Evolutionary conservation across 257 asterid species (phyloP).

Genomic region (Primulina eburnea): DNA sequence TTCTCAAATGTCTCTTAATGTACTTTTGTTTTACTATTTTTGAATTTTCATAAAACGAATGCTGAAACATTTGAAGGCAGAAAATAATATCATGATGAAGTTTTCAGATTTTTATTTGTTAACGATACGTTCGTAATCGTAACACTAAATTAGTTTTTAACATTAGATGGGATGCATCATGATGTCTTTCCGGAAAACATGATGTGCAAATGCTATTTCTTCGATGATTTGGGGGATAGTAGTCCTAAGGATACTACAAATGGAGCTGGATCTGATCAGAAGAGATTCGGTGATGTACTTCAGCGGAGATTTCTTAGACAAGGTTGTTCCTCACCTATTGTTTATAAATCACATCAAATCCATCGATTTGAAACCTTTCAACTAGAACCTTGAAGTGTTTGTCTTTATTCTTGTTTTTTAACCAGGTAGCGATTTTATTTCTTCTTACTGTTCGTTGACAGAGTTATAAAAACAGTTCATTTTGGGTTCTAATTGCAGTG

Average conservation of each 20-base stretch:
- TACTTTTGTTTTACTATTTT: neutral
- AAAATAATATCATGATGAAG: neutral
- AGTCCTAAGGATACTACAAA: slow-evolving; percentile 32
- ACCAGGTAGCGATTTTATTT: slow-evolving; percentile 10
- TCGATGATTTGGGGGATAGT: slow-evolving; percentile 59
- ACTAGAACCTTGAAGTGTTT: slow-evolving; percentile 11
- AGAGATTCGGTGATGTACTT: slow-evolving; percentile 59
- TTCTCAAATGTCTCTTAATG: neutral
- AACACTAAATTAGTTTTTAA: slow-evolving; percentile 21
- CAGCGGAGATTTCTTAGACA: slow-evolving; percentile 89
- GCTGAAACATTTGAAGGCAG: neutral
- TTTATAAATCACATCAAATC: neutral
- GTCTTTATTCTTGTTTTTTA: slow-evolving; percentile 6
- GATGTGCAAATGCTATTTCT: slow-evolving; percentile 91
- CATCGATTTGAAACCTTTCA: slow-evolving; percentile 1
- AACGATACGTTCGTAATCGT: neutral
- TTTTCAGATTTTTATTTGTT: slow-evolving; percentile 15
- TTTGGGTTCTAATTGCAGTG: slow-evolving; percentile 43
- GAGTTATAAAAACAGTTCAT: slow-evolving; percentile 2
- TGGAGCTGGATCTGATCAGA: slow-evolving; percentile 36
- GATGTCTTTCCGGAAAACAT: slow-evolving; percentile 71
- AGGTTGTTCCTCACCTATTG: slow-evolving; percentile 39
- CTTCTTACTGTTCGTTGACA: neutral
- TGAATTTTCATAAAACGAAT: neutral
- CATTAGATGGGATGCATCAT: slow-evolving; percentile 61